Evolutionary conservation across 1,284 basidiomycete genomes (phyloP).

Genomic region (Ustilago cynodontis): DNA sequence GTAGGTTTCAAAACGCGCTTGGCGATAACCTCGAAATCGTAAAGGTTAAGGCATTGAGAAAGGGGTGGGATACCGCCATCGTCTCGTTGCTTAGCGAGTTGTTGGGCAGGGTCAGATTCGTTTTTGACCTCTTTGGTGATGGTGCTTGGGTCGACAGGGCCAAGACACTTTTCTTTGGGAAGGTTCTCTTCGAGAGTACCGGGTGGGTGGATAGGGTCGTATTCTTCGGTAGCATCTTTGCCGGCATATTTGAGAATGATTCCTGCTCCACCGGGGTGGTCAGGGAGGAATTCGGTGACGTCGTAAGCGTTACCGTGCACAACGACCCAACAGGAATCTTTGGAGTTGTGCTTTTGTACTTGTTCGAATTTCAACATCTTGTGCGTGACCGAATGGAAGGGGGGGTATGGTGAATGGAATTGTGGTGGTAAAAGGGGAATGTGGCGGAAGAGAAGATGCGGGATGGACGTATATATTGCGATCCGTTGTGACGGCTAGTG

Average conservation of each 20-base stretch:
- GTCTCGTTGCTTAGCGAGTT: conserved; percentile 32
- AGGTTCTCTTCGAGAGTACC: conserved; percentile 68
- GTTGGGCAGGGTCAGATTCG: conserved; percentile 4
- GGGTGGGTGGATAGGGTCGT: conserved; percentile 68
- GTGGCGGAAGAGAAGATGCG: background rate
- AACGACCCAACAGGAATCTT: conserved; percentile 88
- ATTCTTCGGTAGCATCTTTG: conserved; percentile 77
- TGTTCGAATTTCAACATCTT: conserved; percentile 70
- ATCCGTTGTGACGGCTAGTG: background rate
- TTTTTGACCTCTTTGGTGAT: conserved; percentile 35
- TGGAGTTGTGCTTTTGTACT: conserved; percentile 78
- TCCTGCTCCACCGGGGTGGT: conserved; percentile 78
- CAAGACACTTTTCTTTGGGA: conserved; percentile 63
- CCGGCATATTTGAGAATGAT: conserved; percentile 85
- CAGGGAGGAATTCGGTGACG: conserved; percentile 82
- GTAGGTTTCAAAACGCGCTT: conserved; percentile 61
- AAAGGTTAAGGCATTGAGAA: conserved; percentile 83
- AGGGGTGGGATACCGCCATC: conserved; percentile 74
- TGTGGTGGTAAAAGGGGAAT: background rate
- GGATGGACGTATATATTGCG: background rate
- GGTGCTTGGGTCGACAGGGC: conserved; percentile 59
- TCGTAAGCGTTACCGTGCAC: conserved; percentile 83
- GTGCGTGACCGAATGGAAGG: background rate
- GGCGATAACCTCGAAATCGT: conserved; percentile 81
- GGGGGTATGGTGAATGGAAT: background rate